Evolutionary conservation across 352 stramenopile species (phyloP).

Genomic region (Globisporangium parvum): DNA sequence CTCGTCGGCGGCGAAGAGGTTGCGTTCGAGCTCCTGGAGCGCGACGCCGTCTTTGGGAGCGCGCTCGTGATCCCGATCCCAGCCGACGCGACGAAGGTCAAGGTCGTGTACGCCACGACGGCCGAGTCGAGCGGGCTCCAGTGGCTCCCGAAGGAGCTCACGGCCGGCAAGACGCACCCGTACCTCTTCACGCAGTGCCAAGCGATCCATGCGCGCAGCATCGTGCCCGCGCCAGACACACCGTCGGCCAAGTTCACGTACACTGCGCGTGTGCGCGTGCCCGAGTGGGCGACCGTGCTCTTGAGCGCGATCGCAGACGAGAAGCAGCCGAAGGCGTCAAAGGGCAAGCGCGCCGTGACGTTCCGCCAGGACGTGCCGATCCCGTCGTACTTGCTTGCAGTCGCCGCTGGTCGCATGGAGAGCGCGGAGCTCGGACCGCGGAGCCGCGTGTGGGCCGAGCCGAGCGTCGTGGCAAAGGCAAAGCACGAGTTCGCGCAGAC

Average conservation of each 20-base stretch:
- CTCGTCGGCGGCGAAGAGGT: too few species aligned
- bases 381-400: slow-evolving; percentile 93
- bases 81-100: too few species aligned
- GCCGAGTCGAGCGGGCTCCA: slow-evolving; percentile 66
- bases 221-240: slow-evolving; percentile 95
- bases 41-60: too few species aligned
- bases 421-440: slow-evolving; percentile 85
- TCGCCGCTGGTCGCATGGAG: slow-evolving; percentile 89
- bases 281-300: slow-evolving; percentile 89
- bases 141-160: slow-evolving; percentile 92
- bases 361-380: slow-evolving; percentile 88
- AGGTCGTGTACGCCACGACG: slow-evolving; percentile 15
- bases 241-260: slow-evolving; percentile 94
- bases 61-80: too few species aligned
- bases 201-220: slow-evolving; percentile 92
- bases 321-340: neutral
- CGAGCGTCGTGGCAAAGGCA: slow-evolving; percentile 88
- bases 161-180: slow-evolving; percentile 89
- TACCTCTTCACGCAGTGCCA: slow-evolving; percentile 95
- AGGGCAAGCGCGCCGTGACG: slow-evolving; percentile 2
- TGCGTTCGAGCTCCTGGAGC: too few species aligned
- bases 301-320: slow-evolving; percentile 80
- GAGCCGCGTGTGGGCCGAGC: slow-evolving; percentile 91
- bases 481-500: slow-evolving; percentile 95
- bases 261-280: slow-evolving; percentile 85